Base-by-base conservation (phyloP, 2,329 filamentous ascomycete genomes). In the Ophiostoma fasciatum region DNA sequence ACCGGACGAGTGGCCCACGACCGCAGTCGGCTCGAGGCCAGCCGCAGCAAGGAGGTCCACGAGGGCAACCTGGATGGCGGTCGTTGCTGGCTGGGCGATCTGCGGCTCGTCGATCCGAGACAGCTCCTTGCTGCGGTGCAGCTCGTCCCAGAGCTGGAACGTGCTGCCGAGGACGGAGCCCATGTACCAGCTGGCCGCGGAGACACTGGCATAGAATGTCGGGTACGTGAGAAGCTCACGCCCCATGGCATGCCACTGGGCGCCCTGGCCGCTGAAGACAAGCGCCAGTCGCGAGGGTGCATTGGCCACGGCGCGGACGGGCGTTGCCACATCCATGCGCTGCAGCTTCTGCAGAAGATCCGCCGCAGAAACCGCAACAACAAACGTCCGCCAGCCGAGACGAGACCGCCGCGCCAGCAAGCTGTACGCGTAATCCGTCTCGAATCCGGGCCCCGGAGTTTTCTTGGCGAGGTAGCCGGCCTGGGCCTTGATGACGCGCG, bases 211-310 rank as follows among this genome's bases (percentile, higher is more conserved):
- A 21, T 42, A 28, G 35, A 55, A 56, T 1, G 43, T 38, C 8
- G 46, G 39, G 22, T 51, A 54, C 2, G 35, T 40, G 14, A 58
- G 46, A 14, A 60, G 48, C 39, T 59, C 54, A 1, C 49, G 46
- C 0, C 54, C 58, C 58, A 60, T 60, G 21, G 50, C 50, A 23
- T 47, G 43, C 54, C 54, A 57, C 35, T 58, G 55, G 1, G 53
- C 49, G 4, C 56, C 57, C 40, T 58, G 57, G 6, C 56, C 57
- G 19, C 49, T 49, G 27, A 59, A 59, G 11, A 57, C 46, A 28
- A 55, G 45, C 0, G 49, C 47, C 9, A 54, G 19, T 4, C 36
- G 44, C 7, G 27, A 31, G 3, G 36, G 25, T 5, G 30, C 9
- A 10, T 21, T 31, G 13, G 19, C 34, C n/a, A 29, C 37, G 35